Evolutionary conservation across 2,329 filamentous ascomycete species (phyloP).

Genomic region (Hypoxylon sp.): DNA sequence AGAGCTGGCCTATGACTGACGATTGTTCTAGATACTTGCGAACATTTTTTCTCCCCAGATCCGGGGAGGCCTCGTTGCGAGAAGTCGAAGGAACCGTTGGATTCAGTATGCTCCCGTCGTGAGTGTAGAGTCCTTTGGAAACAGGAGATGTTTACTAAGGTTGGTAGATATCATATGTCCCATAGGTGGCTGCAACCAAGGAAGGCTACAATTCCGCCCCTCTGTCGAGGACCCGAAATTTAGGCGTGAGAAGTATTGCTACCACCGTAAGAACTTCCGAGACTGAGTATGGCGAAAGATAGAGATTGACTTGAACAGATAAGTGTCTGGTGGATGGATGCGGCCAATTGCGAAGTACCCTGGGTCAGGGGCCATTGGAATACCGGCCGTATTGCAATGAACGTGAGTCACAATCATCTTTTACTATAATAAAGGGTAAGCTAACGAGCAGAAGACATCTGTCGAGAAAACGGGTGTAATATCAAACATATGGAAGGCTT

Average conservation of each 20-base stretch:
- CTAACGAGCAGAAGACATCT: conserved; percentile 24
- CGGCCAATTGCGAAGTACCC: not conserved
- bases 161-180: conserved; percentile 27
- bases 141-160: conserved; percentile 4
- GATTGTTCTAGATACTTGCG: conserved; percentile 27
- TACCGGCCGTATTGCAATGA: conserved; percentile 21
- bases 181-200: conserved; percentile 11
- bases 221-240: conserved; percentile 1
- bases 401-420: conserved; percentile 11
- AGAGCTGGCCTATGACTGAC: not conserved
- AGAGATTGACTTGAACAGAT: conserved; percentile 19
- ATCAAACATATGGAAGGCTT: not conserved
- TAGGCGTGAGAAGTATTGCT: conserved; percentile 26
- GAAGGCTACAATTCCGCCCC: conserved; percentile 8
- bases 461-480: conserved; percentile 1
- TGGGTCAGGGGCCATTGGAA: not conserved
- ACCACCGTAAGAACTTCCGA: conserved; percentile 16
- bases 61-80: conserved; percentile 17
- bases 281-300: not conserved
- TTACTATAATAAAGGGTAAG: not conserved
- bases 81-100: conserved; percentile 13
- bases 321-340: conserved; percentile 16
- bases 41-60: conserved; percentile 16
- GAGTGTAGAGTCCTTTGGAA: not conserved
- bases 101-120: conserved; percentile 32